These are phyloP conservation scores for Leccinum uliginosum DNA, from an alignment of 768 basidiomycete genomes.

Conservation along the genomic window DNA sequence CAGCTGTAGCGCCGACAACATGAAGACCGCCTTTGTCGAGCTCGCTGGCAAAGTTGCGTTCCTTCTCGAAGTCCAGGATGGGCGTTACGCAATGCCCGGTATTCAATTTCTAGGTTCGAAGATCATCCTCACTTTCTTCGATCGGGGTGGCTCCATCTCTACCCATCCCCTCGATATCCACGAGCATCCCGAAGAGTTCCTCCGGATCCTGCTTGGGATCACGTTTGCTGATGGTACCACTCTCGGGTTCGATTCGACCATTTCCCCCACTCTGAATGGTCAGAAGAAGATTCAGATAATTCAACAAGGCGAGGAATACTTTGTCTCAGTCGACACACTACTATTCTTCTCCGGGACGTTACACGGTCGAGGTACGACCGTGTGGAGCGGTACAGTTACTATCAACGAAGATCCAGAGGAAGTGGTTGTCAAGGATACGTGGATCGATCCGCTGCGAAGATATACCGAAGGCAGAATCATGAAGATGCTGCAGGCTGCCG, in stretches of 20 bases:
- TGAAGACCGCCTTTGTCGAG: background rate
- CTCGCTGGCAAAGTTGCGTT: background rate
- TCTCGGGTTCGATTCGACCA: background rate
- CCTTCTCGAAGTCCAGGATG: background rate
- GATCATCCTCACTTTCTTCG: background rate
- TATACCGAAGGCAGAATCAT: background rate
- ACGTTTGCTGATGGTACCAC: background rate
- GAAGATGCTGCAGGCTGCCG: background rate
- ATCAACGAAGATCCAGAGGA: background rate
- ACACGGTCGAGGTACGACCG: slow-evolving; percentile 1
- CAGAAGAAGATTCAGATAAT: background rate
- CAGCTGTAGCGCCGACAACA: background rate
- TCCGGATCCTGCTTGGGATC: background rate
- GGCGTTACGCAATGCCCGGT: background rate
- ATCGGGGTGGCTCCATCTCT: background rate
- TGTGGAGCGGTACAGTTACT: background rate
- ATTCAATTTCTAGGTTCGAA: background rate
- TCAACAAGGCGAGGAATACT: background rate
- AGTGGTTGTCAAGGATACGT: slow-evolving; percentile 6
- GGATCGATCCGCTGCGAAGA: background rate
- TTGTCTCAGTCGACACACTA: background rate
- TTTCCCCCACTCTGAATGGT: background rate
- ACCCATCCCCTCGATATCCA: background rate
- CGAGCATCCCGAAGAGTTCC: background rate
- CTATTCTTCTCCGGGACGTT: background rate